Evolutionary conservation across 2,329 filamentous ascomycete genomes (phyloP), one percentile per base, ranked within the genome.

Genomic region (Apiospora hydei): DNA sequence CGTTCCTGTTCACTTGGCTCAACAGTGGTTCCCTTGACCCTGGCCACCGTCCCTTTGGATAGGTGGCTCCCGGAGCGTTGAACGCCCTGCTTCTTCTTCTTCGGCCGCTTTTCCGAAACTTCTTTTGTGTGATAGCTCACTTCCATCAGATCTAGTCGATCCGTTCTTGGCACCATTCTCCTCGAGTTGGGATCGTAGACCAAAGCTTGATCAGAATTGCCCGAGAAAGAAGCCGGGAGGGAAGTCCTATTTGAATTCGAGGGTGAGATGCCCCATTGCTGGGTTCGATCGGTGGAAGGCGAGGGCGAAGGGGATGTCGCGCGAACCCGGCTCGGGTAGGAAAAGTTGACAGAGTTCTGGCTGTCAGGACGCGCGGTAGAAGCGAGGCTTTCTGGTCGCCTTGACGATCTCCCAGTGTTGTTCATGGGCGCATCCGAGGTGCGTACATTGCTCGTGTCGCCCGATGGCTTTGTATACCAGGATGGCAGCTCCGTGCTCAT

Each of bases 101-200:
- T 86, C 5, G 76, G 67, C 49, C 76, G 81, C 67, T 81, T 83
- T 46, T 85, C 83, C 0, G 83, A 78, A 21, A 81, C 80, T 70
- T 86, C 81, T 34, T 81, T 78, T 4, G 85, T 77, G 44, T 77
- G 81, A 70, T 86, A 83, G 69, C 88, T 85, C 64, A 73, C 67
- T 81, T 81, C 69, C 80, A 85, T 75, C 16, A 75, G 34, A 18
- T 72, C 43, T 74, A 83, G 66, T 24, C 88, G 74, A 38, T 87
- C 82, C 7, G 78, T 79, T 70, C 81, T 85, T 3, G 87, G 85
- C 4, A 92, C 84, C 85, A 91, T 90, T 72, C 90, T 87, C 75
- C 90, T 85, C 21, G 90, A 91, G 75, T 92, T 91, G n/a, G 89
- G 85, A 74, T 92, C 90, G 76, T 91, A 90, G 67, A 92, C 87